These are phyloP conservation scores for Leptomonas pyrrhocoris DNA, from an alignment of 208 protist species.

Conservation along the genomic window DNA sequence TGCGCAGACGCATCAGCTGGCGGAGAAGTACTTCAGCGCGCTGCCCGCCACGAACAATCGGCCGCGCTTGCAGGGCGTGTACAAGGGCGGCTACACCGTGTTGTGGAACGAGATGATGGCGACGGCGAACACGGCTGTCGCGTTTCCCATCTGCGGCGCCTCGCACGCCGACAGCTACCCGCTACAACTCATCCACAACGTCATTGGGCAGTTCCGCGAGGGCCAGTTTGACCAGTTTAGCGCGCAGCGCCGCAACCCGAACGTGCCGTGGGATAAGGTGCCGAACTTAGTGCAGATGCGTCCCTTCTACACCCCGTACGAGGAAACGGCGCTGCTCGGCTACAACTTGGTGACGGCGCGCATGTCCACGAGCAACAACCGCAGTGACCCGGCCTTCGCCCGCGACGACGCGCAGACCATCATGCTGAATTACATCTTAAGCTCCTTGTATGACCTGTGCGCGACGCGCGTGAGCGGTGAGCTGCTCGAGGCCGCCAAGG, in stretches of 20 bases:
- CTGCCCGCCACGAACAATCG: conserved; percentile 76
- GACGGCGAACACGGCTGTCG: conserved; percentile 81
- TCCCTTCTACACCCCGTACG: conserved; percentile 92
- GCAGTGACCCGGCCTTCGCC: conserved; percentile 26
- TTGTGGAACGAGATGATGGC: conserved; percentile 84
- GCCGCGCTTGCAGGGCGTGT: conserved; percentile 51
- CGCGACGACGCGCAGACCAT: conserved; percentile 74
- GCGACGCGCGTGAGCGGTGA: conserved; percentile 56
- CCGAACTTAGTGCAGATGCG: conserved; percentile 78
- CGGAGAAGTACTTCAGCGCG: conserved; percentile 89
- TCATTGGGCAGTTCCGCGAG: conserved; percentile 93
- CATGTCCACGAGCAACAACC: conserved; percentile 40
- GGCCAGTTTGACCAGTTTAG: conserved; percentile 74
- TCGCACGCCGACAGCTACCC: conserved; percentile 92
- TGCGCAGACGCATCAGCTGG: conserved; percentile 90
- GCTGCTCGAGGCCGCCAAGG: conserved; percentile 93
- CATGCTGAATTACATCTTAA: conserved; percentile 74
- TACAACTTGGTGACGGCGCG: conserved; percentile 83
- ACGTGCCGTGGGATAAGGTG: conserved; percentile 65
- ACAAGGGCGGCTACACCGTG: conserved; percentile 72
- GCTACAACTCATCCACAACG: conserved; percentile 93
- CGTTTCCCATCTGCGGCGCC: conserved; percentile 87
- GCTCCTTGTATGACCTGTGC: conserved; percentile 72
- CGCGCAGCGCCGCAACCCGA: conserved; percentile 71
- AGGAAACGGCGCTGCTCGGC: conserved; percentile 89